phyloP scores from a whole-genome alignment of 179 eudicot genomes.

The Pouteria campechiana region DNA sequence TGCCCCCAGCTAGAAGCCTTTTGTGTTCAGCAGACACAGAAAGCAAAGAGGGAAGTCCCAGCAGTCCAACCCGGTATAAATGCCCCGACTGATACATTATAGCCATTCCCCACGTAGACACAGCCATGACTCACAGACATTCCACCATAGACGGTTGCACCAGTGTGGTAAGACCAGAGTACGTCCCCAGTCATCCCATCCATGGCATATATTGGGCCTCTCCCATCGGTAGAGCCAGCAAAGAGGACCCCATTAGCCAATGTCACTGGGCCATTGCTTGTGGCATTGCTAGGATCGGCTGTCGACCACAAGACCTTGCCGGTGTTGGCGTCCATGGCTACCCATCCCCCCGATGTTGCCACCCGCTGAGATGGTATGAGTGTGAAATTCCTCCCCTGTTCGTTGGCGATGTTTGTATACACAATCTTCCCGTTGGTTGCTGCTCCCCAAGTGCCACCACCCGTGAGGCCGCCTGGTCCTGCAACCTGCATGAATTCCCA shows the following conservation, averaged over 20 bases:
- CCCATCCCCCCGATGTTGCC: slow-evolving; percentile 38
- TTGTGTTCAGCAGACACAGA: too few relatives aligned
- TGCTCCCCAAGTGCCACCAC: slow-evolving; percentile 58
- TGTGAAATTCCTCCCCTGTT: slow-evolving; percentile 12
- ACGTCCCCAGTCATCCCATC: slow-evolving; percentile 23
- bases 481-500: slow-evolving; percentile 24
- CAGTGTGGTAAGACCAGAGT: slow-evolving; percentile 32
- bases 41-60: slow-evolving; percentile 35
- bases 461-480: slow-evolving; percentile 32
- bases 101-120: slow-evolving; percentile 34
- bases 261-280: slow-evolving; percentile 29
- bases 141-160: slow-evolving; percentile 47
- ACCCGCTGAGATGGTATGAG: slow-evolving; percentile 25
- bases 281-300: slow-evolving; percentile 30
- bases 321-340: slow-evolving; percentile 31
- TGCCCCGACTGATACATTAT: slow-evolving; percentile 13
- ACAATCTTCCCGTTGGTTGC: slow-evolving; percentile 41
- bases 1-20: too few relatives aligned
- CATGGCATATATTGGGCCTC: slow-evolving; percentile 38
- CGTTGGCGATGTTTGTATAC: slow-evolving; percentile 47
- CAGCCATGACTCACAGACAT: slow-evolving; percentile 40
- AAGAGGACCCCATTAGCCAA: slow-evolving; percentile 31
- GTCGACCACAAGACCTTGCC: slow-evolving; percentile 42
- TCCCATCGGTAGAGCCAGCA: slow-evolving; percentile 32
- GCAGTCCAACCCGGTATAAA: slow-evolving; percentile 28